Base-by-base conservation (phyloP, 192 early-diverging fungal genomes). In the Allomyces arbusculus region DNA sequence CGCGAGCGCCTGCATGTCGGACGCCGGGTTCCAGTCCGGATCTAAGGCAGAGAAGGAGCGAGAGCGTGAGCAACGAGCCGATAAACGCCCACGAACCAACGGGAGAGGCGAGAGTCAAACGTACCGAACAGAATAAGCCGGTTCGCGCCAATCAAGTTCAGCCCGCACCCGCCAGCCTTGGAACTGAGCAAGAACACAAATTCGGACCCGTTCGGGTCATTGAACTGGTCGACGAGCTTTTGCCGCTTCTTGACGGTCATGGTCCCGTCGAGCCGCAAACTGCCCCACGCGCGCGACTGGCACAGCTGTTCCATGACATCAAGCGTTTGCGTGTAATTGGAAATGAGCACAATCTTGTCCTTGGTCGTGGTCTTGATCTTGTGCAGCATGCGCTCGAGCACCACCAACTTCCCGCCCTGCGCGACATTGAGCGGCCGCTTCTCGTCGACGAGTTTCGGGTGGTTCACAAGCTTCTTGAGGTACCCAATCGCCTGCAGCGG, bases 71-170 rank as follows among this genome's bases (percentile, higher is more conserved):
- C 10, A 61, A 16, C 28, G 12, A 67, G 61, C 25, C 19, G 24
- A n/a, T n/a, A n/a, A 63, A 63, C 26, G 33, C 1, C 0, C 44
- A 9, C 22, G 22, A 14, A 63, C 23, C 26, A 43, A 67, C 44
- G 26, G 9, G 44, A 1, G 33, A 40, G 22, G n/a, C 16, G 19
- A 8, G 19, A 25, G 9, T 67, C 44, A 68, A 45, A 20, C 20
- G 82, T 81, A 74, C 83, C 96, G 73, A 99, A 96, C 1, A 99
- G 78, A 1, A 99, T 84, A 33, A 99, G 82, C 14, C 96, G 79
- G 72, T 97, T 99, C 22, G 96, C 96, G 3, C 96, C 96, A 65
- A 99, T 93, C 76, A 99, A 76, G 68, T 99, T 99, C 62, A 99
- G 79, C 0, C 96, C 96, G 74, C 96, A 99, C 40, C 96, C 96